These are phyloP conservation scores for Salicornia ramosissima DNA, from an alignment of 148 eudicot species.

Conservation along the genomic window DNA sequence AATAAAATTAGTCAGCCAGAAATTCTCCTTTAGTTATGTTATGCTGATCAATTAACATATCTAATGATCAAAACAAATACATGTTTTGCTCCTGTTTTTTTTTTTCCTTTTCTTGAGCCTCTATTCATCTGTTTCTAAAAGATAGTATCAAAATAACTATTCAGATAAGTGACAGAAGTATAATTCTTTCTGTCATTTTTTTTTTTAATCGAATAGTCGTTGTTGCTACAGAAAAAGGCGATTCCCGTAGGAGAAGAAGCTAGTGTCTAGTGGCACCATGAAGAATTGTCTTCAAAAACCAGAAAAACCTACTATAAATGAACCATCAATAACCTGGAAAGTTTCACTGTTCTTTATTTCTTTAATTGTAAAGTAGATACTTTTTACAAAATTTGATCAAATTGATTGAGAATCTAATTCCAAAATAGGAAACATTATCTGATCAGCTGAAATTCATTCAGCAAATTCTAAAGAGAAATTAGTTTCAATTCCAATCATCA, in stretches of 20 bases:
- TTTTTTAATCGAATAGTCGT: slow-evolving; percentile 5
- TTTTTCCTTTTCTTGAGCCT: neutral
- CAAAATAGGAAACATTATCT: slow-evolving; percentile 15
- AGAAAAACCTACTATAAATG: slow-evolving; percentile 6
- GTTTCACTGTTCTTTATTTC: slow-evolving; percentile 20
- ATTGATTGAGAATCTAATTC: slow-evolving; percentile 28
- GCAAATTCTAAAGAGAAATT: neutral
- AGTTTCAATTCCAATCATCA: slow-evolving; percentile 2
- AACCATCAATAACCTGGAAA: slow-evolving; percentile 7
- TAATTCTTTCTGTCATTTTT: too few relatives aligned
- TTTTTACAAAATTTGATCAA: slow-evolving; percentile 10
- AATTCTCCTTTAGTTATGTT: neutral
- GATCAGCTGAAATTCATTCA: slow-evolving; percentile 12
- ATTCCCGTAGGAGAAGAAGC: slow-evolving; percentile 14
- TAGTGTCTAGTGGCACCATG: neutral
- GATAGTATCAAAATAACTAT: neutral
- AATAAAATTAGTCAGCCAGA: neutral
- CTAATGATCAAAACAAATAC: neutral
- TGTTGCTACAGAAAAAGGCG: slow-evolving; percentile 12
- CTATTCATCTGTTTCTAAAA: neutral
- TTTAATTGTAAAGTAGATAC: slow-evolving; percentile 19
- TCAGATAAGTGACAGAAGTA: slow-evolving; percentile 2
- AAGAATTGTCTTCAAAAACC: slow-evolving; percentile 6
- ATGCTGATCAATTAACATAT: neutral
- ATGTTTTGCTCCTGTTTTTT: neutral